These are phyloP conservation scores for Dillenia turbinata DNA, from an alignment of 164 flowering plant species.

Conservation along the genomic window DNA sequence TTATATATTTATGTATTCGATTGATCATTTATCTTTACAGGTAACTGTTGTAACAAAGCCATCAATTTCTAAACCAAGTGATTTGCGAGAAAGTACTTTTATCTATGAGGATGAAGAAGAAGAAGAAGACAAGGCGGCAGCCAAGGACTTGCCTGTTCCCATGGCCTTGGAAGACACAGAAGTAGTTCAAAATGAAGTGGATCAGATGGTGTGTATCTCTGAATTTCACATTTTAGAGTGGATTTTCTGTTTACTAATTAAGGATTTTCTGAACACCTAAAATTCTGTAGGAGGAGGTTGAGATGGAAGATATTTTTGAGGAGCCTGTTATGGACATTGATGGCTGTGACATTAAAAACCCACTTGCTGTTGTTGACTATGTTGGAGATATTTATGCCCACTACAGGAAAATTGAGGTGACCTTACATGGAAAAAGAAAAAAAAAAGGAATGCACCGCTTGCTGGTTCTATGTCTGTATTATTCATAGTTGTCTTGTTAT, in stretches of 20 bases:
- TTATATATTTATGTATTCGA: neutral
- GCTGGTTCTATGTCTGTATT: no score
- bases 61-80: slow-evolving; percentile 3
- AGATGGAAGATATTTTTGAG: slow-evolving; percentile 54
- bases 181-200: slow-evolving; percentile 13
- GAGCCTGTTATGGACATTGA: slow-evolving; percentile 48
- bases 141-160: slow-evolving; percentile 36
- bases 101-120: slow-evolving; percentile 39
- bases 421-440: no score
- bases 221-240: neutral
- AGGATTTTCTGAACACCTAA: no score
- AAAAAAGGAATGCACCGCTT: no score
- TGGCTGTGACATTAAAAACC: slow-evolving; percentile 35
- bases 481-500: neutral
- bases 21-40: slow-evolving; percentile 9
- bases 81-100: slow-evolving; percentile 8
- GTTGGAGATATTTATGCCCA: slow-evolving; percentile 43
- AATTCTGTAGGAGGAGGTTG: slow-evolving; percentile 41
- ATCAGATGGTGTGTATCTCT: slow-evolving; percentile 26
- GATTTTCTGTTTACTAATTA: neutral
- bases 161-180: slow-evolving; percentile 46
- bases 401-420: slow-evolving; percentile 55
- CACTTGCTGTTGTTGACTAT: slow-evolving; percentile 55
- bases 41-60: slow-evolving; percentile 28
- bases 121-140: slow-evolving; percentile 24